These are phyloP conservation scores for Ogataea hybrid DNA, from an alignment of 1,139 yeast genomes.

Conservation along the genomic window DNA sequence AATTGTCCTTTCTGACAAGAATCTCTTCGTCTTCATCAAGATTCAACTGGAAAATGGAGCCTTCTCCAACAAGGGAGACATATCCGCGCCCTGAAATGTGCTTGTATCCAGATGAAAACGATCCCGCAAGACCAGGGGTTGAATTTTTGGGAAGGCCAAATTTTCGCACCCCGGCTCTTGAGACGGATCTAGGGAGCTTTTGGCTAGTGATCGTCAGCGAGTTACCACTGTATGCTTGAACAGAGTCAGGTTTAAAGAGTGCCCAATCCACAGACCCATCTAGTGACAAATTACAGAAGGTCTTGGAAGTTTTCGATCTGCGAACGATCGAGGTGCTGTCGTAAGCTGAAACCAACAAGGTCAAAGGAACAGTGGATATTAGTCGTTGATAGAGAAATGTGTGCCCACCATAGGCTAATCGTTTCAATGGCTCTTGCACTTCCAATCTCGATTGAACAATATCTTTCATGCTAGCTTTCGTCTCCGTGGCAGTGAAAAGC, in stretches of 20 bases:
- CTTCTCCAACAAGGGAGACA: constrained; percentile 54
- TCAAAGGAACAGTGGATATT: constrained; percentile 48
- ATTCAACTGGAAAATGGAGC: constrained; percentile 50
- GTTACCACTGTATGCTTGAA: constrained; percentile 53
- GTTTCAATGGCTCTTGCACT: constrained; percentile 37
- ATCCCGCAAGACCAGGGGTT: constrained; percentile 38
- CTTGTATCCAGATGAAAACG: constrained; percentile 39
- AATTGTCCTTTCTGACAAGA: constrained; percentile 43
- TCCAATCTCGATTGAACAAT: constrained; percentile 36
- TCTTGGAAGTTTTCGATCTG: constrained; percentile 25
- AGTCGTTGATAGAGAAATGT: constrained; percentile 44
- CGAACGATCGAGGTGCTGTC: constrained; percentile 7
- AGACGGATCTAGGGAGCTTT: constrained; percentile 41
- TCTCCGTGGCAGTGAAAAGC: constrained; percentile 29
- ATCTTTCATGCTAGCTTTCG: constrained; percentile 21
- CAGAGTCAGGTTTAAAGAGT: constrained; percentile 42
- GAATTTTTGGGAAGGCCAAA: constrained; percentile 30
- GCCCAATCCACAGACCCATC: constrained; percentile 69
- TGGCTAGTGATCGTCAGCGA: constrained; percentile 41
- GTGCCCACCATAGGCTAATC: constrained; percentile 43
- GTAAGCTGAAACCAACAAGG: constrained; percentile 41
- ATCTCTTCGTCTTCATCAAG: constrained; percentile 48
- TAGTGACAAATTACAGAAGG: constrained; percentile 44
- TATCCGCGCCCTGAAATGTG: constrained; percentile 59
- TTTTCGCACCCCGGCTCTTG: constrained; percentile 35